Evolutionary conservation across 1,284 basidiomycete species (phyloP), one percentile per base, ranked within the genome.

Genomic region (Ganoderma resinaceum): DNA sequence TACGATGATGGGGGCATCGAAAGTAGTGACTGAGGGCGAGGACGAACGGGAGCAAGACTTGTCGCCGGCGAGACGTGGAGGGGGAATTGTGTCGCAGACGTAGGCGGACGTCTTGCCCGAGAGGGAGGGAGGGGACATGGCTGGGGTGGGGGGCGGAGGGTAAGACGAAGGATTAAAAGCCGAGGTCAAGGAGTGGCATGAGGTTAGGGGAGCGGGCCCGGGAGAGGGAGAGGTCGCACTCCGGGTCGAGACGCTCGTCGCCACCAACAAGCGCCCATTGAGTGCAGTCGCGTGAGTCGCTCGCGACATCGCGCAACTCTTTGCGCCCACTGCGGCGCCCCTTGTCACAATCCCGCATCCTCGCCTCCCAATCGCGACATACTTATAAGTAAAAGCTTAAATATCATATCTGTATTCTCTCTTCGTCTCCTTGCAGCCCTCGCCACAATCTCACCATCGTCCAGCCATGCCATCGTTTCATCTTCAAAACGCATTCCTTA

Each of bases 41-140:
- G 76, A 69, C 73, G 80, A 73, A 74, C 77, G 61, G 72, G 74
- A 72, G 68, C 73, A 66, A 62, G 77, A 74, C 66, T 65, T 70
- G 62, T 70, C 61, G 64, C 76, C 72, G 42, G 85, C 83, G 59
- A 91, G 78, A 61, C 86, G 85, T 2, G 91, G 81, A 3, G 89
- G 82, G 16, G 90, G 91, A n/a, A 93, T 77, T n/a, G 90, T 91
- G 75, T 93, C 91, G 78, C 91, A 93, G 65, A 88, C 82, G 72
- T 90, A 85, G 42, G 76, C 69, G 16, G 83, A 78, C 42, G 35
- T 62, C 63, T 61, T 68, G 61, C 65, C 69, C 18, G 78, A 23
- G 14, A 73, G 42, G 14, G 75, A 62, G 33, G 69, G 62, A 12
- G 67, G 46, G 29, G 78, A 71, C 74, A 77, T 76, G 58, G 72